A percentile compares a stretch with the other conserved stretches of the same genome.
Evolutionary conservation across 225 moss, liverwort and hornwort genomes (phyloP).

Genomic region (Polytrichum formosum): DNA sequence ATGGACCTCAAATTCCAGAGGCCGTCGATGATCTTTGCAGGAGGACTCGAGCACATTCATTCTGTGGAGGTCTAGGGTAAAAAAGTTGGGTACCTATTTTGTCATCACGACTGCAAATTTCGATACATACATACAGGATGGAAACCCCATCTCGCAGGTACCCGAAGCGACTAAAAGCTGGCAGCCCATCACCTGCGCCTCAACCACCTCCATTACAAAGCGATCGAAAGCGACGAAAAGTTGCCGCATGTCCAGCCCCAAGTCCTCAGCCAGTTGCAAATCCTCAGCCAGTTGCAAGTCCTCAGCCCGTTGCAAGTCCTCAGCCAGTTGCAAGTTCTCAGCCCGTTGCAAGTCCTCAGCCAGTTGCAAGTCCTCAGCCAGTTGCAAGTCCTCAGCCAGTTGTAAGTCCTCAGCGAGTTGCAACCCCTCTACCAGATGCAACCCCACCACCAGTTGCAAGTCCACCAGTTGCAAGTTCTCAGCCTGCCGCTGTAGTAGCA

Average conservation of each 20-base stretch:
- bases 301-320: constrained; percentile 19
- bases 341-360: constrained; percentile 22
- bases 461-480: constrained; percentile 5
- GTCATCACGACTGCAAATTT: no score
- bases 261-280: constrained; percentile 16
- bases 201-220: constrained; percentile 29
- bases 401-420: constrained; percentile 17
- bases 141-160: constrained; percentile 25
- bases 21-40: no score
- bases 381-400: background rate
- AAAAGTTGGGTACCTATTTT: no score
- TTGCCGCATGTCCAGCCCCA: constrained; percentile 15
- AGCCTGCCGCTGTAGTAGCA: background rate
- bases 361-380: constrained; percentile 12
- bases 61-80: no score
- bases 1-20: no score
- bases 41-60: no score
- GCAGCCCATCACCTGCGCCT: constrained; percentile 37
- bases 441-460: constrained; percentile 12
- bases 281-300: constrained; percentile 28
- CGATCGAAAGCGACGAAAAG: constrained; percentile 34
- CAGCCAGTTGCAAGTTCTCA: constrained; percentile 27
- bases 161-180: constrained; percentile 44
- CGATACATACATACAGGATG: constrained; percentile 9
- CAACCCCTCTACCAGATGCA: constrained; percentile 18